Base-by-base conservation (phyloP, 805 yeast species). In the Yamadazyma tumulicola region DNA sequence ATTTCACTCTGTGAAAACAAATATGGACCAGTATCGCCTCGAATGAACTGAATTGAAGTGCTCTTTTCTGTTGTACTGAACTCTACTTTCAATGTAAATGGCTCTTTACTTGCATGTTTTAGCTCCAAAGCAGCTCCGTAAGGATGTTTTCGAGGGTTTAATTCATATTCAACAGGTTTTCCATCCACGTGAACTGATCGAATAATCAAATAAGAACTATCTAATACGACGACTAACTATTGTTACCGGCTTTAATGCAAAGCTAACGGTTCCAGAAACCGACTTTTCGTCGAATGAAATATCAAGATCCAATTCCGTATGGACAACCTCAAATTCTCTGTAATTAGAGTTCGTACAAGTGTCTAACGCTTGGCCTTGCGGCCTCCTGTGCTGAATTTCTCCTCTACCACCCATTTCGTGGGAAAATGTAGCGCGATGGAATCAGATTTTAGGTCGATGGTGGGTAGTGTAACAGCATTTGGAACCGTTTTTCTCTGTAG, bases 1-100 rank as follows among this genome's bases (percentile, higher is more conserved):
- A 62, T 52, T 42, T 60, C 59, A 40, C 67, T 58, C 42, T 60
- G 67, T 19, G 64, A 59, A 39, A 60, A 60, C 33, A 59, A 42
- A 43, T 54, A 60, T 1, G 63, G 61, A 14, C 59, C 64, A 4
- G 52, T 51, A 32, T 59, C 59, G 14, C 63, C 63, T 28, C 55
- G 49, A 32, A 60, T 53, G 31, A 60, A 60, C 43, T 60, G 67
- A 21, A 60, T 40, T 4, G 67, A 64, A 3, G 64, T 60, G 37
- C 61, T 51, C 28, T 51, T 45, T 5, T 49, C 47, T 10, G 67
- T 60, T 35, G 67, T 60, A 6, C 44, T 14, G 32, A 49, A 60
- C 7, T 23, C 31, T 22, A 60, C 41, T 26, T 38, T 35, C 12
- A 57, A 43, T 9, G 19, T n/a, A n/a, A 49, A 19, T 12, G 33